A percentile compares a stretch with the other conserved stretches of the same genome.
Conservation (phyloP, 345 rosid species). For the Salix arbutifolia region DNA sequence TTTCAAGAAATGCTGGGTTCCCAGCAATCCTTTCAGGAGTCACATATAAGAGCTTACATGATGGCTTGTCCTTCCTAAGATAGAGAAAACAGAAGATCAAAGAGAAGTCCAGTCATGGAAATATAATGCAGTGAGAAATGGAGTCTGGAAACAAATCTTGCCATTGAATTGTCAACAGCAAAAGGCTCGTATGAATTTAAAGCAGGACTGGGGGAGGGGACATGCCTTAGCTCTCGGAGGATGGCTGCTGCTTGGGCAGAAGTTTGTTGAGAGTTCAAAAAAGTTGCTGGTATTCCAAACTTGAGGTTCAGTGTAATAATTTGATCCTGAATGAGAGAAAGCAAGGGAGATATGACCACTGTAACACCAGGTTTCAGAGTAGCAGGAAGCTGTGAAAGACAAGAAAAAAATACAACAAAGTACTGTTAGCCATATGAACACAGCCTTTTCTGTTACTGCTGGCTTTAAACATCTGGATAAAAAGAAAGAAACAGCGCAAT, state of each 20-base stretch:
- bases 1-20: slow-evolving; percentile 54
- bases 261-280: slow-evolving; percentile 86
- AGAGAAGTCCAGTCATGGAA: background rate
- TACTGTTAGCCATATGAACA: background rate
- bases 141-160: background rate
- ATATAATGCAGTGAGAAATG: background rate
- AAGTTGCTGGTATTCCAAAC: slow-evolving; percentile 79
- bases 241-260: slow-evolving; percentile 71
- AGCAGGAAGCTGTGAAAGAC: slow-evolving; percentile 67
- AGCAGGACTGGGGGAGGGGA: background rate
- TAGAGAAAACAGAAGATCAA: slow-evolving; percentile 11
- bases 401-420: slow-evolving; percentile 1
- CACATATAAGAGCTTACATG: slow-evolving; percentile 84
- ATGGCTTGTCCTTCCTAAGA: slow-evolving; percentile 64
- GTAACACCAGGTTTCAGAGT: slow-evolving; percentile 81
- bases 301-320: slow-evolving; percentile 71
- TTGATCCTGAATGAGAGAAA: slow-evolving; percentile 91
- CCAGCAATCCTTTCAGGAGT: slow-evolving; percentile 91
- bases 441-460: background rate
- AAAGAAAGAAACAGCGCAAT: background rate
- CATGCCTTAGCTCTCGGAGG: slow-evolving; percentile 72
- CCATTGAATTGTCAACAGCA: background rate
- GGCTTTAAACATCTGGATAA: background rate
- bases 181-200: background rate
- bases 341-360: slow-evolving; percentile 75